These are phyloP conservation scores for Fusarium mexicanum DNA, from an alignment of 2,329 filamentous ascomycete genomes.

Conservation along the genomic window DNA sequence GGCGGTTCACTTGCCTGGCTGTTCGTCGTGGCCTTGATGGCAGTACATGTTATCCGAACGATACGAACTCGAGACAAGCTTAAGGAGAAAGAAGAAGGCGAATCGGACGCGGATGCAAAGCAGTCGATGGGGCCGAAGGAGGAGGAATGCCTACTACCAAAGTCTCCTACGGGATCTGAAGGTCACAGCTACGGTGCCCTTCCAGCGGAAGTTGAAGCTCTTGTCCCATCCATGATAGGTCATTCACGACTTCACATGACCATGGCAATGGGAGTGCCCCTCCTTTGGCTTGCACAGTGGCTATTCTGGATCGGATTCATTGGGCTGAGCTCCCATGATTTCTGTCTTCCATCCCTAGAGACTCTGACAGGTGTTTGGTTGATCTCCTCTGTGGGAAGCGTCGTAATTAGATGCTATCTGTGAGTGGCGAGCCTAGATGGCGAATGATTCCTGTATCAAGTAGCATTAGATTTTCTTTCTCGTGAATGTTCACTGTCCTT, in stretches of 20 bases:
- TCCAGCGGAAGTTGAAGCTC: neutral
- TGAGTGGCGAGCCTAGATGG: neutral
- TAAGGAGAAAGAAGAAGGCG: no score
- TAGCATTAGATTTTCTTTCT: neutral
- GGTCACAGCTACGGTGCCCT: neutral
- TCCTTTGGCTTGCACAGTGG: conserved; percentile 13
- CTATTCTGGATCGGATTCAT: conserved; percentile 29
- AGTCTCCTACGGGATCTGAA: fast-evolving
- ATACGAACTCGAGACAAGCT: neutral
- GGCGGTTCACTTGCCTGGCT: conserved; percentile 16
- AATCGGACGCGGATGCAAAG: fast-evolving
- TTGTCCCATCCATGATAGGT: neutral
- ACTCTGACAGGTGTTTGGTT: neutral
- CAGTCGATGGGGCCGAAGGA: neutral
- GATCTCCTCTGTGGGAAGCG: neutral
- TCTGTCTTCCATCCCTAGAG: neutral
- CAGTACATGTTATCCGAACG: neutral
- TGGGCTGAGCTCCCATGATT: neutral
- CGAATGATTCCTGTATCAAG: neutral
- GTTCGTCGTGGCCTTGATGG: neutral
- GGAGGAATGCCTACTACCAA: neutral
- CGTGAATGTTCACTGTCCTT: neutral
- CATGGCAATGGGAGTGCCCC: neutral
- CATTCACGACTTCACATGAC: neutral
- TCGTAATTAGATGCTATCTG: neutral